A percentile compares a stretch with the other conserved stretches of the same genome.
phyloP scores from a whole-genome alignment of 768 basidiomycete species.

The Inosperma sp. region DNA sequence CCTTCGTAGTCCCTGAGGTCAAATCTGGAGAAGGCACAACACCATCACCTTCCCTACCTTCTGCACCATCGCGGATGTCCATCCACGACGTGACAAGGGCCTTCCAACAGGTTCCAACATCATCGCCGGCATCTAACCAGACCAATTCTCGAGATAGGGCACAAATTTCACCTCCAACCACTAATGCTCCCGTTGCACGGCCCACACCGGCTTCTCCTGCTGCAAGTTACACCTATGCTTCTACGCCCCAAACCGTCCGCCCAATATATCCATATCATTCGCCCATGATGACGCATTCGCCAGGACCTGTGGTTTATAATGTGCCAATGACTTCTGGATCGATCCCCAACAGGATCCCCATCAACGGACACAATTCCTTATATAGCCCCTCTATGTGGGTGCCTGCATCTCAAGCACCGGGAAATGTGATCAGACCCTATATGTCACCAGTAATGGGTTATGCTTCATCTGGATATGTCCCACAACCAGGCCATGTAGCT shows the following conservation, averaged over 20 bases:
- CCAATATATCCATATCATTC: constrained; percentile 56
- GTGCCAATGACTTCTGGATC: constrained; percentile 58
- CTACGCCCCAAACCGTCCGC: constrained; percentile 48
- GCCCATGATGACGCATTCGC: constrained; percentile 70
- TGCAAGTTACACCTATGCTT: constrained; percentile 36
- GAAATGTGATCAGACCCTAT: constrained; percentile 52
- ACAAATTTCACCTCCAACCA: constrained; percentile 48
- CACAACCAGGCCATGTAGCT: constrained; percentile 37
- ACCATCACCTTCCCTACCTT: constrained; percentile 57
- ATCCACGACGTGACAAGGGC: constrained; percentile 79
- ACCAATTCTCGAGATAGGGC: constrained; percentile 40
- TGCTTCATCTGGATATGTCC: constrained; percentile 51
- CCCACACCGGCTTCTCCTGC: constrained; percentile 27
- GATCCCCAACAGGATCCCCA: constrained; percentile 54
- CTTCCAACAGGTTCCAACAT: constrained; percentile 78
- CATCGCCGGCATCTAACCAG: constrained; percentile 43
- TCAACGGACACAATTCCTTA: constrained; percentile 57
- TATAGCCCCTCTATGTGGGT: constrained; percentile 69
- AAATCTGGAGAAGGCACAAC: constrained; percentile 85
- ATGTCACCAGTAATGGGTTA: constrained; percentile 65
- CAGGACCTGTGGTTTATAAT: constrained; percentile 64
- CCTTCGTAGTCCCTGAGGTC: constrained; percentile 78
- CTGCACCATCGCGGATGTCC: constrained; percentile 70
- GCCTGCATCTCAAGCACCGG: constrained; percentile 44
- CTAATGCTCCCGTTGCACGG: constrained; percentile 43